Evolutionary conservation across 352 stramenopile species (phyloP), one percentile per base, ranked within the genome.

Genomic region (Blastocystis sp.): DNA sequence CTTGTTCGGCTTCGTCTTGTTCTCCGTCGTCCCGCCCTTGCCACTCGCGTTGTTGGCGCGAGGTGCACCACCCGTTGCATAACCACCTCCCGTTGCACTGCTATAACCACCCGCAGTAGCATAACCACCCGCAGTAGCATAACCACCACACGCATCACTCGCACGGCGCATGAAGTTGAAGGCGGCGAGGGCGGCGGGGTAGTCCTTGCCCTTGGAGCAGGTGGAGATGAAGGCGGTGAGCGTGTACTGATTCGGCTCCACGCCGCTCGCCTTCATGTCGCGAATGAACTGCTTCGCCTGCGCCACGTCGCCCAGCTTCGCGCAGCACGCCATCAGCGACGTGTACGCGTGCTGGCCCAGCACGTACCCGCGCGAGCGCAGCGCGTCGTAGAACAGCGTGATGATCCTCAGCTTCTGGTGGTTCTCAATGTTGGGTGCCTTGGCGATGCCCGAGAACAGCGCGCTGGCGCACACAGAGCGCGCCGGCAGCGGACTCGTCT

Each of bases 341-440:
- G 78, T 88, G 42, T 88, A 88, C n/a, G 78, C 78, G 60, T 88
- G 78, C 68, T 88, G 78, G 24, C 78, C 78, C 17, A 88, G 68
- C 14, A 79, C 60, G 60, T 78, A 88, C 42, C 78, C 78, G 34
- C 78, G 78, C 11, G 64, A 24, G 7, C 78, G 64, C 38, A 88
- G 34, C 43, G 78, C 68, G 14, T 88, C 54, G 38, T 63, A 88
- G 24, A 88, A 88, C 10, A 28, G 24, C 48, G 59, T 17, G n/a
- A 88, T 78, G 17, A 88, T 60, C 24, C 62, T 52, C 24, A 88
- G 57, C 54, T 88, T 88, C 60, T 69, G 48, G 40, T 79, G 57
- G 45, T 76, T 76, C 45, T 88, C 78, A 3, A 88, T 42, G 6
- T 78, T 24, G 21, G 43, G 11, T 40, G 78, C 78, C 68, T 88